Percentiles rank a stretch among this genome's conserved stretches.
Conservation (phyloP, 768 basidiomycete species). For the Amanita rubescens region DNA sequence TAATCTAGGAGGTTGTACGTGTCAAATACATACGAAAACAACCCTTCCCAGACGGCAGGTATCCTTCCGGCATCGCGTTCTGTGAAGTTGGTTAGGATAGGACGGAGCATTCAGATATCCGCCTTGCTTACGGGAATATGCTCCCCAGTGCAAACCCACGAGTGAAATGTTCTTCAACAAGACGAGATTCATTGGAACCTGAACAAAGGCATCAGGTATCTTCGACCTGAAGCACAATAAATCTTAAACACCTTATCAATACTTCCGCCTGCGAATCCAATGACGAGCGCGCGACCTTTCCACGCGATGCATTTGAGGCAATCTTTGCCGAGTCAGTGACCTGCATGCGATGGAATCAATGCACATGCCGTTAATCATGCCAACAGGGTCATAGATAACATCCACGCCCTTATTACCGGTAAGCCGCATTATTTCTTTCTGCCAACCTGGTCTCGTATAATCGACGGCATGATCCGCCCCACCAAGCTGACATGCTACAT, state of each 20-base stretch:
- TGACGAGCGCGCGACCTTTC: conserved; percentile 89
- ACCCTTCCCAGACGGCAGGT: conserved; percentile 62
- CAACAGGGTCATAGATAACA: conserved; percentile 84
- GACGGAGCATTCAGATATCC: not conserved
- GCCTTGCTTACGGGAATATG: conserved; percentile 52
- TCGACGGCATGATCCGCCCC: conserved; percentile 81
- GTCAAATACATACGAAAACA: conserved; percentile 46
- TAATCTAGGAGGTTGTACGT: not conserved
- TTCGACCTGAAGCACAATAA: not conserved
- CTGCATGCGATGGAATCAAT: not conserved
- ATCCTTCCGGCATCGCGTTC: conserved; percentile 60
- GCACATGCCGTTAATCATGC: conserved; percentile 53
- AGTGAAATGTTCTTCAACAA: conserved; percentile 82
- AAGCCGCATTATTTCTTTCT: conserved; percentile 79
- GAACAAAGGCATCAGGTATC: not conserved
- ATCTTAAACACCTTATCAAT: conserved; percentile 64
- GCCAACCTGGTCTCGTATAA: conserved; percentile 78
- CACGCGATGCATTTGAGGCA: conserved; percentile 90
- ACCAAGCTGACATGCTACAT: conserved; percentile 65
- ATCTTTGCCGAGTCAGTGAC: conserved; percentile 34
- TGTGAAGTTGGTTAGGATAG: conserved; percentile 18
- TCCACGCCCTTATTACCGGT: conserved; percentile 84
- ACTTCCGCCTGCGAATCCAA: conserved; percentile 82
- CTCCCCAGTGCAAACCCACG: conserved; percentile 85
- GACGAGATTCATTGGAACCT: conserved; percentile 82